Evolutionary conservation across 1,284 basidiomycete genomes (phyloP), one percentile per base, ranked within the genome.

Genomic region (Anthracocystis panici-leucophaei): DNA sequence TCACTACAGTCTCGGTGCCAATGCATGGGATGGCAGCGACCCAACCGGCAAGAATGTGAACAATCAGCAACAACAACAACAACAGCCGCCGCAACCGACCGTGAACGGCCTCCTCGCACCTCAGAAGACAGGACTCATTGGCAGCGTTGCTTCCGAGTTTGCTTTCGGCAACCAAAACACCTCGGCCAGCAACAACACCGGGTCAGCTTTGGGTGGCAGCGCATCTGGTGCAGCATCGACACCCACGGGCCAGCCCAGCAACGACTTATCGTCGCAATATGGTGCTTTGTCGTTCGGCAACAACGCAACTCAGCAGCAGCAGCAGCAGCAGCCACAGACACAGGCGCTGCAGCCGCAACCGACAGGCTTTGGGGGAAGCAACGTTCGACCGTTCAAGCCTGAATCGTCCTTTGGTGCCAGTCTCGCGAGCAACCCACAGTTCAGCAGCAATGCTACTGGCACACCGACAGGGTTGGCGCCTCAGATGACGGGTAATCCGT

Each of bases 81-180:
- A 62, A n/a, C 52, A 57, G 48, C 54, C 58, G 52, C 55, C 51
- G 1, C 66, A 74, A 35, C 31, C 61, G 64, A 40, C 18, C 41
- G 33, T 33, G 0, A 57, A 51, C 12, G 45, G 51, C 2, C 51
- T 68, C 6, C 59, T 85, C 3, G 72, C 71, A 4, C 79, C 82
- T 4, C 81, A 84, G 41, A 75, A 81, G 65, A 86, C 83, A 0
- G 84, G 85, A 1, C 40, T 87, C 21, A 81, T 87, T 38, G 84
- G 85, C 35, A 85, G 75, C 48, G 57, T 87, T 40, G 86, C 86
- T 2, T 84, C 81, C 9, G 86, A 87, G 50, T 85, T 87, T 54
- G 74, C 85, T 10, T 67, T 77, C 20, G 61, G 45, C 35, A 73
- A 70, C 23, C 56, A 65, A 18, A 45, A 51, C 42, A 54, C 50